Base-by-base conservation (phyloP, 495 filamentous ascomycete species). In the Hypoxylon lenormandii region DNA sequence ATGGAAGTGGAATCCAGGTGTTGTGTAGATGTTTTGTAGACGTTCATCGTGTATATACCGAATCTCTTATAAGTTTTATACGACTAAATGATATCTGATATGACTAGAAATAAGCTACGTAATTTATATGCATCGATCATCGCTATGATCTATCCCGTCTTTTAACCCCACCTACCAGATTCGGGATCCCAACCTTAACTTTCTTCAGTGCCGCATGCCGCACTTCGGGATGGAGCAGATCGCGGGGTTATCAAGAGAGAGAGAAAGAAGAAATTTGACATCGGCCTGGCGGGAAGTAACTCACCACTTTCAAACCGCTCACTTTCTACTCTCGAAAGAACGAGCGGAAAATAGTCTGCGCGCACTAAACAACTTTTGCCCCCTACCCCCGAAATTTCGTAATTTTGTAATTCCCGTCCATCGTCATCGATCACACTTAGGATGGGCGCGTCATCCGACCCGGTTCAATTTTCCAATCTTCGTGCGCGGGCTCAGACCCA, bases 401-500 rank as follows among this genome's bases (percentile, higher is more conserved):
- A 33, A 30, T 18, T 56, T 30, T 13, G 23, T 21, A 48, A 42
- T 36, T 38, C 37, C 4, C 23, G 30, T 8, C 3, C 7, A 28
- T 28, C 30, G 6, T 33, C 30, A 33, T 33, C 10, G 30, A 33
- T 33, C 30, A 33, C 7, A 21, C n/a, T 36, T 63, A 66, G 57
- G 47, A 76, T 78, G 76, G 63, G 57, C n/a, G 70, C 77, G 55
- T 62, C 61, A 38, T 69, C 72, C 42, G 60, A 72, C 48, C 46
- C 66, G 46, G 68, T 74, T 40, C 72, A 26, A 6, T 64, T 75
- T 49, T 59, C 64, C 56, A 87, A 90, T 80, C 90, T 92, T 50
- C 75, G 80, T 30, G 77, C 80, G 51, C 59, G 70, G 63, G 74
- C 74, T 69, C 55, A 72, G 56, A 46, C 66, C 58, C 80, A 93